These are phyloP conservation scores for Candida andamanensis DNA, from an alignment of 805 yeast species.

Conservation along the genomic window DNA sequence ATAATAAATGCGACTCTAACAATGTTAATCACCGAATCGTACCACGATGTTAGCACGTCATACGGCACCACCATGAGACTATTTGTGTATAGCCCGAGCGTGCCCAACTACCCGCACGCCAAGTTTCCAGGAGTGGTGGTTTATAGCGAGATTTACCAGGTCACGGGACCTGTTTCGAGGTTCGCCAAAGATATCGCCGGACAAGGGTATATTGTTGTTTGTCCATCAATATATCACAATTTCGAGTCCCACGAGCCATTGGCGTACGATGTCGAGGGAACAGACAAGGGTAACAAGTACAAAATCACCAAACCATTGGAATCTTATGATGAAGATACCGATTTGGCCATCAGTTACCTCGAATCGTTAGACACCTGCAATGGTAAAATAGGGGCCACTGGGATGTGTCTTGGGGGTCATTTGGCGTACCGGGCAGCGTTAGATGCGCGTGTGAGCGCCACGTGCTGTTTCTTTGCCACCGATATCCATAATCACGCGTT, in stretches of 20 bases:
- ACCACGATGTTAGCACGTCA: conserved; percentile 60
- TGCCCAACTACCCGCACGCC: conserved; percentile 70
- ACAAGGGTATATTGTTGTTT: conserved; percentile 74
- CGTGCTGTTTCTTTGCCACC: conserved; percentile 75
- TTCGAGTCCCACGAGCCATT: conserved; percentile 60
- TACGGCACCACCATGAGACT: conserved; percentile 64
- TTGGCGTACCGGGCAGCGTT: conserved; percentile 67
- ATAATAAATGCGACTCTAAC: too few species aligned
- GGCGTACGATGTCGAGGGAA: conserved; percentile 66
- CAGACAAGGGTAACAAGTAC: conserved; percentile 66
- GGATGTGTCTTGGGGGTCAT: conserved; percentile 87
- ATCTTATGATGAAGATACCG: conserved; percentile 74
- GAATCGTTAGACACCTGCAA: conserved; percentile 54
- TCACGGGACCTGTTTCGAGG: conserved; percentile 73
- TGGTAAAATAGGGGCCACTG: conserved; percentile 75
- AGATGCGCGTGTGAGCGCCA: conserved; percentile 59
- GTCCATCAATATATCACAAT: conserved; percentile 76
- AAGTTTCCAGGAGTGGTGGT: conserved; percentile 79
- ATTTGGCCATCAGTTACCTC: conserved; percentile 59
- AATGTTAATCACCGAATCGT: conserved; percentile 68
- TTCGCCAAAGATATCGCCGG: conserved; percentile 76
- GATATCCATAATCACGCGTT: conserved; percentile 67
- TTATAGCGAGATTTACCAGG: conserved; percentile 78
- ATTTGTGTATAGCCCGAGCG: conserved; percentile 60
- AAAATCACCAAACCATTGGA: conserved; percentile 62